A percentile compares a stretch with the other conserved stretches of the same genome.
These are phyloP conservation scores for Suhomyces panamericanus DNA, from an alignment of 1,139 yeast genomes.

Conservation along the genomic window DNA sequence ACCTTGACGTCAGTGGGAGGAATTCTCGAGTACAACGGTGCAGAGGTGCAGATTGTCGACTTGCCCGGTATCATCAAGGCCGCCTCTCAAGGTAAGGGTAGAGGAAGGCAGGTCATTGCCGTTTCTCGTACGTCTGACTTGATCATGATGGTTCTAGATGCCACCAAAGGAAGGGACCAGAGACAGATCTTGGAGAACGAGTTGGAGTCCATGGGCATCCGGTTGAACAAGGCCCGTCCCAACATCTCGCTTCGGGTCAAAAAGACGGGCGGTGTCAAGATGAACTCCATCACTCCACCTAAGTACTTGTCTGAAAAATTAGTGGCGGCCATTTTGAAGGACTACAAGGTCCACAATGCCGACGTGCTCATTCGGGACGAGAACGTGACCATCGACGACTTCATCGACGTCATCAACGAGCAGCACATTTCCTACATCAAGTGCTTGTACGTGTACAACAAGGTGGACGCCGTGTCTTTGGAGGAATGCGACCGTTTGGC, in stretches of 20 bases:
- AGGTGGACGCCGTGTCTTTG: slow-evolving; percentile 90
- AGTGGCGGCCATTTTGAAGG: slow-evolving; percentile 73
- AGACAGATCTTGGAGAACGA: slow-evolving; percentile 84
- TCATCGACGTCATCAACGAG: slow-evolving; percentile 88
- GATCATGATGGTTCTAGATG: slow-evolving; percentile 91
- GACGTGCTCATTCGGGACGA: slow-evolving; percentile 91
- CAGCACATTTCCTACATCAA: slow-evolving; percentile 85
- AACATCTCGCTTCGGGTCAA: slow-evolving; percentile 77
- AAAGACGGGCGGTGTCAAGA: slow-evolving; percentile 88
- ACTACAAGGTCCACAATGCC: slow-evolving; percentile 89
- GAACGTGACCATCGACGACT: slow-evolving; percentile 86
- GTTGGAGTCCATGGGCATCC: slow-evolving; percentile 89
- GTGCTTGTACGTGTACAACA: slow-evolving; percentile 91
- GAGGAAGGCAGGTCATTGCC: slow-evolving; percentile 96
- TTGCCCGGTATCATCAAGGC: slow-evolving; percentile 97
- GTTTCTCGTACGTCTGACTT: slow-evolving; percentile 95
- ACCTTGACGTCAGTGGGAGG: slow-evolving; percentile 97
- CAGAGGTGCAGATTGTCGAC: slow-evolving; percentile 95
- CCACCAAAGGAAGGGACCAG: slow-evolving; percentile 90
- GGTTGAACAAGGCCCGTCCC: slow-evolving; percentile 80
- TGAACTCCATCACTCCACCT: slow-evolving; percentile 80
- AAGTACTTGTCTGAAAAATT: slow-evolving; percentile 79
- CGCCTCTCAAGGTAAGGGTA: slow-evolving; percentile 95
- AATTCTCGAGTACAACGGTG: slow-evolving; percentile 89
- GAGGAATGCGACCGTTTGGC: slow-evolving; percentile 95